phyloP scores from a whole-genome alignment of 2,329 filamentous ascomycete genomes.

The Xylariales sp. region DNA sequence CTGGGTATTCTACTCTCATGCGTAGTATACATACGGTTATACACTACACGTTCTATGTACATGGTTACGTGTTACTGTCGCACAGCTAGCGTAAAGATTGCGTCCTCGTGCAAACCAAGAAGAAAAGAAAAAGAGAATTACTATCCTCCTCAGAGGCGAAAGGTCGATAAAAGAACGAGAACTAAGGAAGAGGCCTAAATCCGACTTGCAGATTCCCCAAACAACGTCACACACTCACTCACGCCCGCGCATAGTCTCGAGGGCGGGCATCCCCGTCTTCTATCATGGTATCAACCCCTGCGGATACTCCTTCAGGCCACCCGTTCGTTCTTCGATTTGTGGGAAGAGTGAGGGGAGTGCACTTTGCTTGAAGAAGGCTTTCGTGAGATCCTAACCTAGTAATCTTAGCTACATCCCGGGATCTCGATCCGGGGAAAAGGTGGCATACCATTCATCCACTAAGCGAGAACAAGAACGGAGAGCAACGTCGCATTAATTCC shows the following conservation, averaged over 20 bases:
- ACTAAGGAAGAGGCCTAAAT: conserved; percentile 19
- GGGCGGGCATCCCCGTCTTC: conserved; percentile 5
- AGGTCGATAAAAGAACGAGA: conserved; percentile 25
- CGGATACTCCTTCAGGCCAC: not conserved
- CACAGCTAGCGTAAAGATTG: conserved; percentile 6
- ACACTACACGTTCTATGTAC: conserved; percentile 13
- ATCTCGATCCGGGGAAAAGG: conserved; percentile 4
- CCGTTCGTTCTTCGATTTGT: conserved; percentile 3
- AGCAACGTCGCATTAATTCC: not conserved
- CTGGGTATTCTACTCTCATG: conserved; percentile 19
- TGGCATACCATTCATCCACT: conserved; percentile 1
- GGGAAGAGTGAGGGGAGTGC: not conserved
- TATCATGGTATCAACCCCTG: conserved; percentile 26
- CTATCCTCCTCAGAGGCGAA: conserved; percentile 24
- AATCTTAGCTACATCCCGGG: conserved; percentile 1
- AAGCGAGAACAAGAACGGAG: not conserved
- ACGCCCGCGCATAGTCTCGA: not conserved
- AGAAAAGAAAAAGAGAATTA: conserved; percentile 14
- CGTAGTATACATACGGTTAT: not conserved
- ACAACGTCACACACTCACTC: not conserved
- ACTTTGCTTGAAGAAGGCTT: conserved; percentile 1
- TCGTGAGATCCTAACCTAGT: not conserved
- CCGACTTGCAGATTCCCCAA: conserved; percentile 21
- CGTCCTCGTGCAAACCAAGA: conserved; percentile 4
- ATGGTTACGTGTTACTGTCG: not conserved